These are phyloP conservation scores for Aspergillus fumigatiaffinis DNA, from an alignment of 2,329 filamentous ascomycete genomes.

Conservation along the genomic window DNA sequence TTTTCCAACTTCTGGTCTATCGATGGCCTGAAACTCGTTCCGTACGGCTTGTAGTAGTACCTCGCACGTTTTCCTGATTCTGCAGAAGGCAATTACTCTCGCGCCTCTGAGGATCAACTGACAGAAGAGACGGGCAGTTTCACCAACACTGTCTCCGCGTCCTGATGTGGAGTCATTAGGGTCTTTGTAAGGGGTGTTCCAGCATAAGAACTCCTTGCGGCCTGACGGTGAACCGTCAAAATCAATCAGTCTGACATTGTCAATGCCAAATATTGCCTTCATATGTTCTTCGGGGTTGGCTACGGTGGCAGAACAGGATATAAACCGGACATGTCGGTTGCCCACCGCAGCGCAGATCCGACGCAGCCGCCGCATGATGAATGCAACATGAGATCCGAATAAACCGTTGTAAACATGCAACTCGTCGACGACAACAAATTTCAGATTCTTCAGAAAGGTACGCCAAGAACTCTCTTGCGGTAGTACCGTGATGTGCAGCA, in stretches of 20 bases:
- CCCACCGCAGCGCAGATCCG: conserved; percentile 87
- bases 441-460: conserved; percentile 79
- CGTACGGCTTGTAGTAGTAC: conserved; percentile 75
- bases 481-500: conserved; percentile 91
- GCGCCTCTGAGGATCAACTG: conserved; percentile 85
- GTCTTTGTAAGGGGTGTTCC: conserved; percentile 95
- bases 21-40: conserved; percentile 68
- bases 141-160: conserved; percentile 73
- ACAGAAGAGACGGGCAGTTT: conserved; percentile 87
- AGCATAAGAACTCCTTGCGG: conserved; percentile 91
- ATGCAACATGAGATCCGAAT: conserved; percentile 88
- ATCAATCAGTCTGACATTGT: conserved; percentile 75
- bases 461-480: conserved; percentile 90
- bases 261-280: conserved; percentile 85
- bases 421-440: conserved; percentile 87
- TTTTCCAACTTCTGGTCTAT: conserved; percentile 68
- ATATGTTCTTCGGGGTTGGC: conserved; percentile 91
- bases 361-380: conserved; percentile 86
- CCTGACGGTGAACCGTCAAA: conserved; percentile 91
- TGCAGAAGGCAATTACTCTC: conserved; percentile 87
- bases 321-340: conserved; percentile 79
- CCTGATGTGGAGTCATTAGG: conserved; percentile 82
- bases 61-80: conserved; percentile 84
- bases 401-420: conserved; percentile 95
- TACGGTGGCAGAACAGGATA: conserved; percentile 95